Percentiles rank a stretch among this genome's conserved stretches.
Evolutionary conservation across 176 grass and related monocot species (phyloP).

Genomic region (Bromus sterilis): DNA sequence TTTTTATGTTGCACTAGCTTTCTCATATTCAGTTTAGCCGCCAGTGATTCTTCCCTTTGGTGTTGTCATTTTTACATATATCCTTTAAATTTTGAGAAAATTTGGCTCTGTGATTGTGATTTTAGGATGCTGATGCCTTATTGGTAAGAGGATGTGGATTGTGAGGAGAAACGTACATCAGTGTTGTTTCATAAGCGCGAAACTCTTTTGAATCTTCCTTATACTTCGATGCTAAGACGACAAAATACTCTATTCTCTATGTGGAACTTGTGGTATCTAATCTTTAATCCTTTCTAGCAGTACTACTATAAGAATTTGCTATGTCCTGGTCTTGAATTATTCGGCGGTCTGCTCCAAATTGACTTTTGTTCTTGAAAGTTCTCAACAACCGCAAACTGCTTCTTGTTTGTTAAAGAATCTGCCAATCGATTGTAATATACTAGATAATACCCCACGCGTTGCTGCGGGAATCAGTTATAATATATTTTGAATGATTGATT

Average conservation of each 20-base stretch:
- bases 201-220: background rate
- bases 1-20: too few relatives aligned
- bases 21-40: too few relatives aligned
- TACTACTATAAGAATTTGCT: background rate
- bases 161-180: too few relatives aligned
- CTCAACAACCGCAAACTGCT: conserved; percentile 42
- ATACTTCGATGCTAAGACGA: background rate
- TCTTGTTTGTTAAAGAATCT: conserved; percentile 31
- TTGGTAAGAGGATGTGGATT: too few relatives aligned
- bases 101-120: too few relatives aligned
- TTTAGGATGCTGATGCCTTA: too few relatives aligned
- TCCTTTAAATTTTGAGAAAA: too few relatives aligned
- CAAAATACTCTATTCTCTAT: background rate
- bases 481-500: too few relatives aligned
- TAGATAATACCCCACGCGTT: too few relatives aligned
- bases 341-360: conserved; percentile 29
- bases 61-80: too few relatives aligned
- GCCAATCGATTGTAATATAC: conserved; percentile 38
- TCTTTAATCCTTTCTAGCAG: background rate
- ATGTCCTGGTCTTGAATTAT: background rate
- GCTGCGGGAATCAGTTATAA: too few relatives aligned
- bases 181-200: background rate
- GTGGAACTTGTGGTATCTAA: conserved; percentile 13
- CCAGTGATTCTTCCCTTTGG: too few relatives aligned
- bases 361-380: conserved; percentile 57